Evolutionary conservation across 768 basidiomycete species (phyloP).

Genomic region (Hygrophorus russula): DNA sequence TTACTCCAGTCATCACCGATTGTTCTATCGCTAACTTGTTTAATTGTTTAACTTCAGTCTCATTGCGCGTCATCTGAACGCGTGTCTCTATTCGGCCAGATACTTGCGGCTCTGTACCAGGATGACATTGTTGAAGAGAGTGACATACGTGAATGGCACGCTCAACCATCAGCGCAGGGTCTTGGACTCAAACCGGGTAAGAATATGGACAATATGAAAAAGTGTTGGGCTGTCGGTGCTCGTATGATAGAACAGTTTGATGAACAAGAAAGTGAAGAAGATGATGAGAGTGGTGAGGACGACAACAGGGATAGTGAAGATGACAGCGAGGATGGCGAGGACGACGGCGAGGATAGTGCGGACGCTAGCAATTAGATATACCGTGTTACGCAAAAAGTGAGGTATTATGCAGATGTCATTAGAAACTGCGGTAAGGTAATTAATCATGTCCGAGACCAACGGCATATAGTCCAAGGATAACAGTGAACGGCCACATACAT

Average conservation of each 20-base stretch:
- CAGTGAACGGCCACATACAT: no score
- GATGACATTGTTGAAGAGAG: conserved; percentile 88
- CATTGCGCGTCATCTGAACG: conserved; percentile 57
- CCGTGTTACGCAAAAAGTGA: no score
- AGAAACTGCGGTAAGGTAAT: not conserved
- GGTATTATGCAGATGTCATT: no score
- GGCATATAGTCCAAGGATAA: no score
- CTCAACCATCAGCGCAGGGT: conserved; percentile 41
- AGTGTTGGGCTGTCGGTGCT: conserved; percentile 58
- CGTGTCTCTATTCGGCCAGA: conserved; percentile 67
- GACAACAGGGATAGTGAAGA: conserved; percentile 8
- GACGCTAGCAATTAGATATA: no score
- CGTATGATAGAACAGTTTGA: conserved; percentile 77
- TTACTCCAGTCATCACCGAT: not conserved
- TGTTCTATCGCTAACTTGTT: not conserved
- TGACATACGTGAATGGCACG: conserved; percentile 83
- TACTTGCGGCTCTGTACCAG: conserved; percentile 82
- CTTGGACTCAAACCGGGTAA: conserved; percentile 28
- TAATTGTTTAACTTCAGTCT: conserved; percentile 29
- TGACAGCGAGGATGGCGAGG: conserved; percentile 3
- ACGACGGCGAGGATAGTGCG: no score
- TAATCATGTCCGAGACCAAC: not conserved
- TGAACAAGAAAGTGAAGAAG: conserved; percentile 48
- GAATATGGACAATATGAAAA: conserved; percentile 45
- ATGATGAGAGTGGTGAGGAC: conserved; percentile 7